Percentiles rank a stretch among this genome's conserved stretches.
Conservation (phyloP, 768 basidiomycete species). For the Agaricus blazei region DNA sequence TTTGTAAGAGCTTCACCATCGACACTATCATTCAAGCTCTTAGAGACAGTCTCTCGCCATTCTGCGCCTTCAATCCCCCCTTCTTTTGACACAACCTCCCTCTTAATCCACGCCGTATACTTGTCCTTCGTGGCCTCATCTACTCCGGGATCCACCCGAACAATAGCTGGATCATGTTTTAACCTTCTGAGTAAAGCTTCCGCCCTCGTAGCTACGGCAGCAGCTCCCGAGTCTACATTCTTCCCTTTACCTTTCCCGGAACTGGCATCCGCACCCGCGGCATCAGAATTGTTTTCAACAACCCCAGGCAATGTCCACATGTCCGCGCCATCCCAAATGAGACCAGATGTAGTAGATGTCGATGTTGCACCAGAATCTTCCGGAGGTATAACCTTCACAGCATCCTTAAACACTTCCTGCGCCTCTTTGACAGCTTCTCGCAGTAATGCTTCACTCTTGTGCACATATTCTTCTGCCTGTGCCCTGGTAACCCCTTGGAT, state of each 20-base stretch:
- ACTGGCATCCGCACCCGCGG: conserved; percentile 6
- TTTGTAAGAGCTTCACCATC: conserved; percentile 50
- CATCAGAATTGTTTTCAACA: conserved; percentile 13
- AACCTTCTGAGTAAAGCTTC: conserved; percentile 72
- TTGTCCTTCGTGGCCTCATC: conserved; percentile 50
- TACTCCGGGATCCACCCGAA: conserved; percentile 69
- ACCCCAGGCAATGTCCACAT: conserved; percentile 72
- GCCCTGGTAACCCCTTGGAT: conserved; percentile 72
- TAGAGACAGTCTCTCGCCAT: conserved; percentile 50
- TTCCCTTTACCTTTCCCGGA: conserved; percentile 15
- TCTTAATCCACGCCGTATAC: conserved; percentile 53
- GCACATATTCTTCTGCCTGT: conserved; percentile 81
- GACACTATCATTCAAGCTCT: conserved; percentile 41
- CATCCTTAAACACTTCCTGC: conserved; percentile 77
- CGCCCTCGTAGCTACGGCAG: conserved; percentile 67
- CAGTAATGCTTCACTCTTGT: conserved; percentile 62
- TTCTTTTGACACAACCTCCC: conserved; percentile 45
- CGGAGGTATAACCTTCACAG: conserved; percentile 90
- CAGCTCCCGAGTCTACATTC: conserved; percentile 34
- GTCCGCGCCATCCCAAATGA: conserved; percentile 83
- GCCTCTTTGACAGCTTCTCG: conserved; percentile 75
- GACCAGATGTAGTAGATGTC: conserved; percentile 25
- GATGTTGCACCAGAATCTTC: conserved; percentile 33
- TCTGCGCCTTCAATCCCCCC: conserved; percentile 52
- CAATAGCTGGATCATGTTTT: conserved; percentile 67